These are phyloP conservation scores for Veloporphyrellus conicus DNA, from an alignment of 1,284 basidiomycete genomes.

Conservation along the genomic window DNA sequence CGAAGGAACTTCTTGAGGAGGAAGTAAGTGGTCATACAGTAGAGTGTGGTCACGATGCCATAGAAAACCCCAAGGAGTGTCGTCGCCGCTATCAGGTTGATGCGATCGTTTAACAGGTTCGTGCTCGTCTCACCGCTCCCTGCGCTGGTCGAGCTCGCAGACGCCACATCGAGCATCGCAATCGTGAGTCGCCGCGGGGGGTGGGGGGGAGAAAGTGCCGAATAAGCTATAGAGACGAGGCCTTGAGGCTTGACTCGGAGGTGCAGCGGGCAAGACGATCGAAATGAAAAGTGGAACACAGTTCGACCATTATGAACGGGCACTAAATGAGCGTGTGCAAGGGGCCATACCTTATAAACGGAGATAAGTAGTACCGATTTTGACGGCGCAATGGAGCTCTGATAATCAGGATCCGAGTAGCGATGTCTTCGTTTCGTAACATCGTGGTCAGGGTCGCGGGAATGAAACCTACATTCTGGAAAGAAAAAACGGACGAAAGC, in stretches of 20 bases:
- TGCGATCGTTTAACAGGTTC: constrained; percentile 19
- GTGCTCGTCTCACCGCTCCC: constrained; percentile 3
- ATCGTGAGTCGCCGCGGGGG: constrained; percentile 7
- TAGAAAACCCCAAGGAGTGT: constrained; percentile 24
- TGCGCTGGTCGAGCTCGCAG: constrained; percentile 5
- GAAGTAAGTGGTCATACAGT: constrained; percentile 19
- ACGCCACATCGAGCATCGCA: constrained; percentile 8
- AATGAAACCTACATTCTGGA: background rate
- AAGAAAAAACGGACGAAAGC: no score
- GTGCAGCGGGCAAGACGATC: constrained; percentile 7
- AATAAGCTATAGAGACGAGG: constrained; percentile 5
- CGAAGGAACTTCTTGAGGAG: constrained; percentile 23
- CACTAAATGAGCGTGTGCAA: constrained; percentile 29
- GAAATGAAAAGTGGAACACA: constrained; percentile 13
- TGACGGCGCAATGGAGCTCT: constrained; percentile 7
- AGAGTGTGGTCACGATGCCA: constrained; percentile 21
- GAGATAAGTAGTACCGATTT: constrained; percentile 12
- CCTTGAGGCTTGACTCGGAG: constrained; percentile 6
- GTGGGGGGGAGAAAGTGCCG: constrained; percentile 1
- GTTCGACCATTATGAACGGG: constrained; percentile 16
- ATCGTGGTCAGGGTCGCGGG: constrained; percentile 14
- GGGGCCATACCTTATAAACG: constrained; percentile 1
- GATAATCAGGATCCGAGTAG: constrained; percentile 18
- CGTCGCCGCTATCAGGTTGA: constrained; percentile 26
- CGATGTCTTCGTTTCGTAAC: background rate